Base-by-base conservation (phyloP, 148 eudicot species). In the Salicornia ramosissima region DNA sequence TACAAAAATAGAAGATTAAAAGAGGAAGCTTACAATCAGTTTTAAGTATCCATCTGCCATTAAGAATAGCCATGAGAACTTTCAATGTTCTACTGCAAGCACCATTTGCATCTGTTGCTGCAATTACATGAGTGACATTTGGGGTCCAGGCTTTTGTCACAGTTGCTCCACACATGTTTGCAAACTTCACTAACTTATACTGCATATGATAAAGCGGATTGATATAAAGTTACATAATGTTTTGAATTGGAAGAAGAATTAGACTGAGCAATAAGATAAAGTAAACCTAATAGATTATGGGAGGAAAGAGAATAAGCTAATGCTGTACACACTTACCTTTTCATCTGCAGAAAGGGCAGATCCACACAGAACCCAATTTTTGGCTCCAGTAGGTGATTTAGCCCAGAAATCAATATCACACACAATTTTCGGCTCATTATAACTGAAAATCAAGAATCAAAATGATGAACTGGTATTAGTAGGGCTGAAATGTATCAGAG, bases 71-170 rank as follows among this genome's bases (percentile, higher is more conserved):
- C 90, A 88, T 90, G 51, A 93, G 95, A 82, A 93, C 90, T 79
- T 93, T 93, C 59, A 82, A 65, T 59, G 96, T 86, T 73, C 98
- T 84, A 74, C 81, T 77, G 75, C 83, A 90, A 64, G 96, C 95
- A 77, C 98, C 98, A 65, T 79, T 86, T 54, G 77, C 82, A 85
- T 93, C 95, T 70, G 92, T 90, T 59, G 95, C 85, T 28, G 98
- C 98, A 76, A 93, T 83, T 28, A 93, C 96, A 72, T 93, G 98
- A 61, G 97, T 93, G 25, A 93, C 97, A 77, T 80, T 75, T 65
- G 92, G 89, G 34, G 75, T 82, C 90, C 90, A 93, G 39, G 62
- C 75, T 82, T 80, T 90, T 59, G 78, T 62, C 66, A 90, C 83
- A 28, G 84, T 75, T 69, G 92, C 97, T 65, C 92, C 98, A 75